Base-by-base conservation (phyloP, 2,329 filamentous ascomycete genomes). In the Sporothrix luriei region DNA sequence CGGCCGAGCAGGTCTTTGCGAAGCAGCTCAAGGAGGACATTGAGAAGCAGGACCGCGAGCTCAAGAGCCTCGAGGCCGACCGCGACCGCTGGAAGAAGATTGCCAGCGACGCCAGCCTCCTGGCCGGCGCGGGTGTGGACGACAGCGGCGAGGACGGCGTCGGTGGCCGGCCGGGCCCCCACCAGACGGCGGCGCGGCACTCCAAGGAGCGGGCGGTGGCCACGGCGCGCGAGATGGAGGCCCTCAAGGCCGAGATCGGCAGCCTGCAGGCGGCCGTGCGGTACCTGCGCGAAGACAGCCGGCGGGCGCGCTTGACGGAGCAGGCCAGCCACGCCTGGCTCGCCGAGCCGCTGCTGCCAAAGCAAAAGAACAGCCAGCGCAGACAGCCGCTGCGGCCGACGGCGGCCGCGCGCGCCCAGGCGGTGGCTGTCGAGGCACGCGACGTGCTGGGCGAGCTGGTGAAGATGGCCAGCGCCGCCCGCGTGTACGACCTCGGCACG, bases 61-160 rank as follows among this genome's bases (percentile, higher is more conserved):
- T 89, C 75, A 87, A 87, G 78, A 82, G 80, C 2, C 82, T 91
- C 65, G 89, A 91, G 79, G 81, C 83, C 3, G 88, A 91, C 75
- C 84, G 88, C 66, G 88, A 90, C 78, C 89, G 88, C 77, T 90
- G 87, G 88, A 89, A 90, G 82, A 89, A 89, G 82, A 84, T 88
- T 72, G 90, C 88, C 5, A 87, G 87, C 75, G 88, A 90, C 75
- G 85, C 82, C 74, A 82, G 83, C 29, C 83, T 83, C 11, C 86
- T 84, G 71, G 84, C 82, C 2, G 65, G 38, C 10, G 65, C 43
- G 11, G 59, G 24, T 9, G 68, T 67, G 16, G 71, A 64, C 6
- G 49, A 33, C 33, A 33, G 51, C 9, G 52, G 69, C 21, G 14
- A 48, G 4, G 66, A 55, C 13, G 49, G 33, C 14, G 13, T 33